Evolutionary conservation across 345 rosid genomes (phyloP).

Genomic region (Populus alba): DNA sequence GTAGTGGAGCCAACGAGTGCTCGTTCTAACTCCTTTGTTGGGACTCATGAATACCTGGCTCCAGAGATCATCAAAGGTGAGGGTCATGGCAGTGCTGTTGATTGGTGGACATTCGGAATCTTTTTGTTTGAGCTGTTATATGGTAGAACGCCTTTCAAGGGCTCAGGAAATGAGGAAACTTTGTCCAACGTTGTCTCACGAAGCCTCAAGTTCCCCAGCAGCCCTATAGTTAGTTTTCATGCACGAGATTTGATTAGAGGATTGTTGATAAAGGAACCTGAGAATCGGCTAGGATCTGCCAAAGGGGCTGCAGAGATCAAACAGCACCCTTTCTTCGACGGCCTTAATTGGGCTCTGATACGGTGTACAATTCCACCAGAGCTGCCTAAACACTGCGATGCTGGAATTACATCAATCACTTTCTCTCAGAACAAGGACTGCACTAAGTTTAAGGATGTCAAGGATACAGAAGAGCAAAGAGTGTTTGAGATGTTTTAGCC

Average conservation of each 20-base stretch:
- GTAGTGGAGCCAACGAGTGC: constrained; percentile 80
- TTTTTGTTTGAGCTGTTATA: constrained; percentile 66
- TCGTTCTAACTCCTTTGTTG: constrained; percentile 77
- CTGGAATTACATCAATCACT: constrained; percentile 10
- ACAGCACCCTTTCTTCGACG: constrained; percentile 69
- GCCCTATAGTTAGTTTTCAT: constrained; percentile 54
- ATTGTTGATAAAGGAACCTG: constrained; percentile 62
- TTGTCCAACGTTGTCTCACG: constrained; percentile 58
- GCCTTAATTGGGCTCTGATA: constrained; percentile 78
- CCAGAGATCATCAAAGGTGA: constrained; percentile 81
- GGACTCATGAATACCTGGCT: constrained; percentile 75
- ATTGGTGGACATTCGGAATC: constrained; percentile 87
- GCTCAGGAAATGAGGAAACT: constrained; percentile 63
- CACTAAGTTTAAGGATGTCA: constrained; percentile 30
- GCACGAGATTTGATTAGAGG: constrained; percentile 72
- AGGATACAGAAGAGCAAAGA: constrained; percentile 32
- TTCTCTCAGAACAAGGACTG: constrained; percentile 30
- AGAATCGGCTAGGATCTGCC: constrained; percentile 54
- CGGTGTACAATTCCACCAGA: constrained; percentile 71
- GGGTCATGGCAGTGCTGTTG: constrained; percentile 79
- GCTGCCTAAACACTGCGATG: constrained; percentile 40
- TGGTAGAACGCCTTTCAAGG: constrained; percentile 74
- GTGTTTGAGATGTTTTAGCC: constrained; percentile 63
- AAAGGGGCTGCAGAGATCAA: constrained; percentile 81
- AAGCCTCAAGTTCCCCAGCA: constrained; percentile 60